phyloP scores from a whole-genome alignment of 23 red algal species.

The Cyanidioschyzon merolae region DNA sequence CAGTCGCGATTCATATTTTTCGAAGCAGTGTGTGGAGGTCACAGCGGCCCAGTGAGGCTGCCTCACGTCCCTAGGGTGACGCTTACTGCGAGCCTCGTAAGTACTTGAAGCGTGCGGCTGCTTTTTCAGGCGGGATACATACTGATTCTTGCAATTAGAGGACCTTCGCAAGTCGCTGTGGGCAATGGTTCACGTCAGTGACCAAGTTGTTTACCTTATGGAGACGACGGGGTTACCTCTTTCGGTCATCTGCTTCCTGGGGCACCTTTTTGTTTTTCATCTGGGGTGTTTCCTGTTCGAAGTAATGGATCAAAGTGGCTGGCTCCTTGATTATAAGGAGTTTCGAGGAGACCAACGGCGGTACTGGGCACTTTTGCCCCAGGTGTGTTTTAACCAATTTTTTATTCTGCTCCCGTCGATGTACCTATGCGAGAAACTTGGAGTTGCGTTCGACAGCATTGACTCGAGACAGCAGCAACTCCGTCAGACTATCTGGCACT shows the following conservation, averaged over 20 bases:
- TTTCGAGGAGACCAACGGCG: slow-evolving; percentile 9
- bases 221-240: background rate
- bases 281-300: background rate
- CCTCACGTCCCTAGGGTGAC: too few relatives aligned
- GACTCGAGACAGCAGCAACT: background rate
- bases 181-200: background rate
- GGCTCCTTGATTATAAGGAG: slow-evolving; percentile 6
- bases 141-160: too few relatives aligned
- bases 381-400: slow-evolving; percentile 62
- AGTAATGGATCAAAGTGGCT: background rate
- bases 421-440: slow-evolving; percentile 16
- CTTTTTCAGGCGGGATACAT: too few relatives aligned
- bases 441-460: background rate
- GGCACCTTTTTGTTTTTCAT: background rate
- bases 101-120: too few relatives aligned
- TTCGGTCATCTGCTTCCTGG: background rate
- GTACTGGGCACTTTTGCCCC: slow-evolving; percentile 42
- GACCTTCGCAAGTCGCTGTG: too few relatives aligned
- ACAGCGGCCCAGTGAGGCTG: too few relatives aligned
- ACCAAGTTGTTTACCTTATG: background rate
- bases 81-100: too few relatives aligned
- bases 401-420: slow-evolving; percentile 69
- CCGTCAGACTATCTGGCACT: background rate
- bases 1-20: too few relatives aligned
- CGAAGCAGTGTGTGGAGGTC: too few relatives aligned